Evolutionary conservation across 805 yeast genomes (phyloP).

Genomic region (Saturnispora silvae): DNA sequence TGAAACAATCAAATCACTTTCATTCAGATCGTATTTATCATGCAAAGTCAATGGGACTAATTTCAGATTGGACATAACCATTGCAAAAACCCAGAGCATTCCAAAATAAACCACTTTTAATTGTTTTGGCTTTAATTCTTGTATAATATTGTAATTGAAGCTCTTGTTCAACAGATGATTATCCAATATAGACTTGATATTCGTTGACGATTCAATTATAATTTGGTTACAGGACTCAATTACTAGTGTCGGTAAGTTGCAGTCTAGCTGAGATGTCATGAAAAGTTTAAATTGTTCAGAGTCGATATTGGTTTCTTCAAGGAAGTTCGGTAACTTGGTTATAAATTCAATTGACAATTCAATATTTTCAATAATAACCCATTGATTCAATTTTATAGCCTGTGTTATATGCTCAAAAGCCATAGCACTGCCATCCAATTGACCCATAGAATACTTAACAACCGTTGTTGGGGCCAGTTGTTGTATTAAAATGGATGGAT

Average conservation of each 20-base stretch:
- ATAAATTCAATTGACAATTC: constrained; percentile 66
- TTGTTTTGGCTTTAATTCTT: constrained; percentile 29
- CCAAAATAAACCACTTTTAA: constrained; percentile 39
- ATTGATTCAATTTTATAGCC: constrained; percentile 40
- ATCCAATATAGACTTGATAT: constrained; percentile 38
- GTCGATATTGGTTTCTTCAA: constrained; percentile 23
- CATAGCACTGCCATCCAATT: constrained; percentile 47
- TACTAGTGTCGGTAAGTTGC: constrained; percentile 44
- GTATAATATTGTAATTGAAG: constrained; percentile 4
- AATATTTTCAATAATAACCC: constrained; percentile 75
- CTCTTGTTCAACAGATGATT: constrained; percentile 10
- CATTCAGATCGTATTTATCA: constrained; percentile 57
- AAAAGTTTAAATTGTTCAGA: constrained; percentile 41
- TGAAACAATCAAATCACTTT: constrained; percentile 54
- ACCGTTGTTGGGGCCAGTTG: constrained; percentile 20
- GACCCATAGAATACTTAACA: constrained; percentile 57
- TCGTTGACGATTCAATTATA: constrained; percentile 52
- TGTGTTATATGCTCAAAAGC: constrained; percentile 45
- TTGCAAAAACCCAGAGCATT: constrained; percentile 61
- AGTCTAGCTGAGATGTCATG: constrained; percentile 47
- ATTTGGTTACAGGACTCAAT: constrained; percentile 45
- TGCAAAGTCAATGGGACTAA: constrained; percentile 56
- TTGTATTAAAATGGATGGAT: constrained; percentile 49
- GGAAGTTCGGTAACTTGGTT: constrained; percentile 37
- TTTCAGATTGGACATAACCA: constrained; percentile 47